A percentile compares a stretch with the other conserved stretches of the same genome.
Evolutionary conservation across 257 asterid species (phyloP).

Genomic region (Solanum pimpinellifolium): DNA sequence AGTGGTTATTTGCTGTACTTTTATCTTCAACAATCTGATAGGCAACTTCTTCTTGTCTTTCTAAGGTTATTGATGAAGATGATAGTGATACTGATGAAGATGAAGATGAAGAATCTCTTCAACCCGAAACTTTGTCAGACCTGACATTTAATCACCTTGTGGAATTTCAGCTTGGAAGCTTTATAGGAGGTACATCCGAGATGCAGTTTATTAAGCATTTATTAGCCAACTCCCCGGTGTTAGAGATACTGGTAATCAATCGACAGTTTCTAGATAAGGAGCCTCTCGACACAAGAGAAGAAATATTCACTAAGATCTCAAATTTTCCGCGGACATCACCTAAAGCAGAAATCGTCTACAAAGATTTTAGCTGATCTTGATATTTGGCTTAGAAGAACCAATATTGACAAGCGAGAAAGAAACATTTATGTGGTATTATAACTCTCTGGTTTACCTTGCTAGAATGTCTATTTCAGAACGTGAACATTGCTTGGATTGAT

Average conservation of each 20-base stretch:
- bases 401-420: not conserved
- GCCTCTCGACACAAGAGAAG: not conserved
- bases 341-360: not conserved
- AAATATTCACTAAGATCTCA: not conserved
- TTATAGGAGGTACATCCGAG: not conserved
- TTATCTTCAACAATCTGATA: not conserved
- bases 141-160: not conserved
- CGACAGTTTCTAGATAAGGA: not conserved
- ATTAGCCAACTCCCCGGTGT: not conserved
- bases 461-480: not conserved
- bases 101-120: not conserved
- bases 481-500: not conserved
- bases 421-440: not conserved
- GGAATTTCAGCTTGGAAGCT: not conserved
- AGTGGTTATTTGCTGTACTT: not conserved
- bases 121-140: not conserved
- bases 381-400: not conserved
- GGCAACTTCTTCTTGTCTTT: not conserved
- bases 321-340: not conserved
- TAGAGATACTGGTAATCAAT: not conserved
- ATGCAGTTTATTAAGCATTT: not conserved
- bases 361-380: not conserved
- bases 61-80: not conserved
- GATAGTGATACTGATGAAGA: not conserved
- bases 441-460: not conserved